Evolutionary conservation across 108 stramenopile genomes (phyloP).

Genomic region (Thalassiosira profunda): DNA sequence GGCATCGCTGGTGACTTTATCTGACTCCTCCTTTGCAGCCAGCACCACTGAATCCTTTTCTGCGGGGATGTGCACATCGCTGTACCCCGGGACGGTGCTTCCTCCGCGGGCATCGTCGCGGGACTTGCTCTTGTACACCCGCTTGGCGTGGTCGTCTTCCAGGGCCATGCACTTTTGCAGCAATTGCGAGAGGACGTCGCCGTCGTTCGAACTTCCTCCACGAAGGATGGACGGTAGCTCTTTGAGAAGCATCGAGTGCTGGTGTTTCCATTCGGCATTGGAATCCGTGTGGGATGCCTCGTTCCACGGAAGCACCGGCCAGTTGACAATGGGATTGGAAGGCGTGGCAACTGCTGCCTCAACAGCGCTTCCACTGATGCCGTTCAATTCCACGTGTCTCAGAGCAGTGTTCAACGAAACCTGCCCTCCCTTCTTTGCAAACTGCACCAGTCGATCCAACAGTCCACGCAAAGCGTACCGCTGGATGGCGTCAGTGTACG

Average conservation of each 20-base stretch:
- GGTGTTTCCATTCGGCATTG: constrained; percentile 56
- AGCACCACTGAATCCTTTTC: constrained; percentile 73
- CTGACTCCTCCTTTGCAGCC: constrained; percentile 44
- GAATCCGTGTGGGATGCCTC: constrained; percentile 33
- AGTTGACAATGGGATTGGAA: constrained; percentile 28
- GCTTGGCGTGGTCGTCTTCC: constrained; percentile 66
- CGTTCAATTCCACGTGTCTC: constrained; percentile 23
- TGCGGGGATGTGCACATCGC: constrained; percentile 63
- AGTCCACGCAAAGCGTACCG: constrained; percentile 80
- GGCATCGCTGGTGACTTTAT: constrained; percentile 27
- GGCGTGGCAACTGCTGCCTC: background rate
- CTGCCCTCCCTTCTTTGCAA: background rate
- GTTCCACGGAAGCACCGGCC: constrained; percentile 82
- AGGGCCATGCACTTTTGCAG: constrained; percentile 55
- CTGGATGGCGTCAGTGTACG: constrained; percentile 78
- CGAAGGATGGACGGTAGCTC: constrained; percentile 54
- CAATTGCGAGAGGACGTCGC: constrained; percentile 15
- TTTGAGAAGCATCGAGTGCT: constrained; percentile 51
- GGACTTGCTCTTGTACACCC: constrained; percentile 68
- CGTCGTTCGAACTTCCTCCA: background rate
- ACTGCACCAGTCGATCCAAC: constrained; percentile 35
- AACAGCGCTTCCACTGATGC: background rate
- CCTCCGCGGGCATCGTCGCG: constrained; percentile 86
- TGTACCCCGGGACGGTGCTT: constrained; percentile 79
- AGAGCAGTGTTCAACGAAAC: constrained; percentile 7